These are phyloP conservation scores for Nyssa sinensis DNA, from an alignment of 148 eudicot genomes.

Conservation along the genomic window DNA sequence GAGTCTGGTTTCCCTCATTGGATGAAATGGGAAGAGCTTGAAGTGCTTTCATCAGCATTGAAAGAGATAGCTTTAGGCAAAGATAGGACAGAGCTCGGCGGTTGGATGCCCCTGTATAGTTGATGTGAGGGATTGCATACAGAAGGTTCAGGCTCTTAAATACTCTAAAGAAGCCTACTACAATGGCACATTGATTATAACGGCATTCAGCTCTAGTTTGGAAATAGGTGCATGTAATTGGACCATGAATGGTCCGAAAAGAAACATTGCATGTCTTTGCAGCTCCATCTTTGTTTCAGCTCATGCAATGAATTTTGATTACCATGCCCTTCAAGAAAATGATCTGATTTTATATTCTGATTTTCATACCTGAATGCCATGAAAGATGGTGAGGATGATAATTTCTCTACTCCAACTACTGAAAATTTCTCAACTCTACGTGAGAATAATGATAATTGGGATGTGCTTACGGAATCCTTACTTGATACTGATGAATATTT, in stretches of 20 bases:
- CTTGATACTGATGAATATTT: too few species aligned
- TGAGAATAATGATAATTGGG: slow-evolving; percentile 19
- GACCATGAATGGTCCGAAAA: too few species aligned
- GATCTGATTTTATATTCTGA: slow-evolving; percentile 70
- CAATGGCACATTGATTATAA: slow-evolving; percentile 61
- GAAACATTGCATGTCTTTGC: slow-evolving; percentile 46
- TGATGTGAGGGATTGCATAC: too few species aligned
- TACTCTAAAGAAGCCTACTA: slow-evolving; percentile 80
- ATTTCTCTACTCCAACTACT: slow-evolving; percentile 21
- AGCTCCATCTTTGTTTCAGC: slow-evolving; percentile 51
- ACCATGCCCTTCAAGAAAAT: slow-evolving; percentile 56
- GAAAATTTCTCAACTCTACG: slow-evolving; percentile 29
- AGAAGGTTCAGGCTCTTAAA: slow-evolving; percentile 62
- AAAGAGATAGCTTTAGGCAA: too few species aligned
- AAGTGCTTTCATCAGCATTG: too few species aligned
- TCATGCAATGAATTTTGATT: slow-evolving; percentile 65
- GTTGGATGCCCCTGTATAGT: too few species aligned
- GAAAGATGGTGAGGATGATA: slow-evolving; percentile 30
- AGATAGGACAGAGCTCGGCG: too few species aligned
- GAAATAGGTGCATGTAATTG: slow-evolving; percentile 89
- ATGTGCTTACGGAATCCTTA: too few species aligned
- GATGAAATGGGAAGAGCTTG: too few species aligned
- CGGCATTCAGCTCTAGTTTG: slow-evolving; percentile 81
- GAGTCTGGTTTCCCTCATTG: too few species aligned
- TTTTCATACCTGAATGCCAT: slow-evolving; percentile 34